phyloP scores from a whole-genome alignment of 2,329 filamentous ascomycete species.

The Pseudocercospora cruenta region DNA sequence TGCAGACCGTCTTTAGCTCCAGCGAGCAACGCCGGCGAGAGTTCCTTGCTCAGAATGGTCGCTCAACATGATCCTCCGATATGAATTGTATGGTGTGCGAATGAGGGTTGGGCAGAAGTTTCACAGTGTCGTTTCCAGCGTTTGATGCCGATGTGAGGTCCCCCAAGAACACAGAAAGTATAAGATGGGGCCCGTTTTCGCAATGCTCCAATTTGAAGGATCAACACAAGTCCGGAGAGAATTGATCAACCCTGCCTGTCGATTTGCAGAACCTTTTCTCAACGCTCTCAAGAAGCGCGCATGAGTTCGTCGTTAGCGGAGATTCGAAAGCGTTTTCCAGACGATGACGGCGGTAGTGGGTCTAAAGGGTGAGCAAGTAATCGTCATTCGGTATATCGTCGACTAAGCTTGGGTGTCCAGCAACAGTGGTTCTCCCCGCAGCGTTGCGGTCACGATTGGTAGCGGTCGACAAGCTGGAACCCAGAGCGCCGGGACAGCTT shows the following conservation, averaged over 20 bases:
- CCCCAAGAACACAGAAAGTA: not conserved
- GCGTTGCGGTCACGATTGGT: not conserved
- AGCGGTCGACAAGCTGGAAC: conserved; percentile 1
- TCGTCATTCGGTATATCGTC: not conserved
- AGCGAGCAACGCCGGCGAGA: conserved; percentile 17
- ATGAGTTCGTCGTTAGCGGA: conserved; percentile 18
- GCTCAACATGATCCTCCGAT: conserved; percentile 20
- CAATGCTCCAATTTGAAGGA: not conserved
- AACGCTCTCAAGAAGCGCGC: not conserved
- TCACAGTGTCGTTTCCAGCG: conserved; percentile 8
- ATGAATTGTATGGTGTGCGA: conserved; percentile 8
- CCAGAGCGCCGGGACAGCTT: not conserved
- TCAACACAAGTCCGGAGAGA: not conserved
- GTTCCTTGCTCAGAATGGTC: conserved; percentile 17
- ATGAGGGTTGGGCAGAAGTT: conserved; percentile 6
- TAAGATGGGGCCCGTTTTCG: not conserved
- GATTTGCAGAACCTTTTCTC: not conserved
- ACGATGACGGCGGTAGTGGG: conserved; percentile 1
- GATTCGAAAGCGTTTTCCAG: conserved; percentile 4
- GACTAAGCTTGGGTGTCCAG: not conserved
- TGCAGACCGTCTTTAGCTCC: conserved; percentile 6
- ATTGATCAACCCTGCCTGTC: not conserved
- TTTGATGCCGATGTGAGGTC: not conserved
- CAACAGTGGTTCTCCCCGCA: not conserved
- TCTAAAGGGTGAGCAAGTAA: not conserved